Evolutionary conservation across 2,329 filamentous ascomycete genomes (phyloP).

Genomic region (Aschersonia sp.): DNA sequence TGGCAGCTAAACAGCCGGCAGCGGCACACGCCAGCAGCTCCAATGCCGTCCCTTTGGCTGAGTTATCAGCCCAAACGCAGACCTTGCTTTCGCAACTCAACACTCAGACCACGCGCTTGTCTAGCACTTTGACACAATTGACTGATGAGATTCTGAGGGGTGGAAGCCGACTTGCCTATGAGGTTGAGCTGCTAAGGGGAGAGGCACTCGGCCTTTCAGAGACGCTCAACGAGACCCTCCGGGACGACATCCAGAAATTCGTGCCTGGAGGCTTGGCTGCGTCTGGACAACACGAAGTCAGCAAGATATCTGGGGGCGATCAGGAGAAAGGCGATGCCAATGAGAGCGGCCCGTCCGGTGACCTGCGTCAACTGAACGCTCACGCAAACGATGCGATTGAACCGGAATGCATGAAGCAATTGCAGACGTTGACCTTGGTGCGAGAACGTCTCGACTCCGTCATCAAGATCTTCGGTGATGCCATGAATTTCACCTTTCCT

Average conservation of each 20-base stretch:
- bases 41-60: conserved; percentile 46
- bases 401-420: conserved; percentile 57
- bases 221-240: conserved; percentile 56
- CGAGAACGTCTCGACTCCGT: conserved; percentile 76
- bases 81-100: conserved; percentile 75
- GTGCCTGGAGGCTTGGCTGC: conserved; percentile 37
- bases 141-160: conserved; percentile 91
- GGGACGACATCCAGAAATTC: conserved; percentile 59
- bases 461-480: conserved; percentile 82
- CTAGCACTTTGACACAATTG: conserved; percentile 67
- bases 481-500: conserved; percentile 88
- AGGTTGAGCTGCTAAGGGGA: conserved; percentile 84
- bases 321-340: conserved; percentile 10
- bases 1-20: conserved; percentile 31
- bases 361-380: conserved; percentile 3
- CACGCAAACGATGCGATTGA: conserved; percentile 21
- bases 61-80: conserved; percentile 70
- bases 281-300: conserved; percentile 10
- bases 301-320: conserved; percentile 3
- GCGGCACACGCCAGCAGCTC: conserved; percentile 7
- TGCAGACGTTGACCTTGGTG: conserved; percentile 72
- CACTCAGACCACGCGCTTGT: conserved; percentile 72
- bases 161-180: conserved; percentile 77
- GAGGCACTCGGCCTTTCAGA: conserved; percentile 74
- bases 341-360: conserved; percentile 6